Percentiles rank a stretch among this genome's conserved stretches.
These are phyloP conservation scores for Ecytonucleospora hepatopenaei DNA, from an alignment of 371 early-diverging fungal genomes.

Conservation along the genomic window DNA sequence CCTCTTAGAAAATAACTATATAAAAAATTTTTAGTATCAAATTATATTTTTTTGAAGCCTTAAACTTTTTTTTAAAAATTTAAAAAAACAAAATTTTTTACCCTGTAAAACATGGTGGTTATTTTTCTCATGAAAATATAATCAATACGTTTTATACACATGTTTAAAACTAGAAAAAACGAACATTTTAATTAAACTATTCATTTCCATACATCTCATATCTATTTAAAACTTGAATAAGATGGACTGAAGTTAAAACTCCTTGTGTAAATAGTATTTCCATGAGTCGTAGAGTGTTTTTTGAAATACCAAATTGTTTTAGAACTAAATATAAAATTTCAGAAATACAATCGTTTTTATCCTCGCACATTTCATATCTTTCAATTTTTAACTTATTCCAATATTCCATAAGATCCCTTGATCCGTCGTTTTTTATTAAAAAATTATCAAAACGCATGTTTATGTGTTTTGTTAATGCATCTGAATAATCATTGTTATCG, in stretches of 20 bases:
- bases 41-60: no score
- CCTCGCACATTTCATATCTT: not conserved
- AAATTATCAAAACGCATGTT: not conserved
- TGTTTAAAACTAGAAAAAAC: no score
- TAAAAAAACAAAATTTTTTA: no score
- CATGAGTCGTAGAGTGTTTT: not conserved
- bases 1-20: no score
- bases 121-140: no score
- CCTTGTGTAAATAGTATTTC: slow-evolving; percentile 6
- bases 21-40: no score
- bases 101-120: no score
- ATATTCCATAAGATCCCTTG: slow-evolving; percentile 1
- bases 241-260: not conserved
- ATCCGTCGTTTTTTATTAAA: not conserved
- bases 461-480: slow-evolving; percentile 2
- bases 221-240: not conserved
- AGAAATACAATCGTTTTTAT: not conserved
- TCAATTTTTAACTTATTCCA: slow-evolving; percentile 10
- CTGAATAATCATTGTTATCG: not conserved
- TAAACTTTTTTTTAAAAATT: no score
- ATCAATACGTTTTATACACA: no score
- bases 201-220: not conserved
- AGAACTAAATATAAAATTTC: not conserved
- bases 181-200: not conserved
- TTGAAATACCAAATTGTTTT: not conserved